Evolutionary conservation across 306 rosid genomes (phyloP).

Genomic region (Canavalia ensiformis): DNA sequence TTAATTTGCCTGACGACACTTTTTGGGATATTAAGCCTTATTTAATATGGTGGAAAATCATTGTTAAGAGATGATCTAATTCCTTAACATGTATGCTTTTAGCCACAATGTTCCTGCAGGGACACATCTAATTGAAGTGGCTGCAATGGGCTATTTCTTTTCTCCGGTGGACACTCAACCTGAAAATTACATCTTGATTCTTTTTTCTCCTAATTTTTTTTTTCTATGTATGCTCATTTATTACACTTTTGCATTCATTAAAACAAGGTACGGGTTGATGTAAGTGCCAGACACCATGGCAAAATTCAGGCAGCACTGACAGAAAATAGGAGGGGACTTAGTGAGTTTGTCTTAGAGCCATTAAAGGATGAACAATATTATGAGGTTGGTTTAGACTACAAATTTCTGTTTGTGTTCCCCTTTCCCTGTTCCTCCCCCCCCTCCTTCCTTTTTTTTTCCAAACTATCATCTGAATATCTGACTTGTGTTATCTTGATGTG

Average conservation of each 20-base stretch:
- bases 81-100: constrained; percentile 68
- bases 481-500: constrained; percentile 46
- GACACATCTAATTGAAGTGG: constrained; percentile 96
- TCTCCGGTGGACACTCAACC: constrained; percentile 75
- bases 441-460: not conserved
- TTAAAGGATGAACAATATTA: constrained; percentile 83
- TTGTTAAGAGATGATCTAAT: constrained; percentile 34
- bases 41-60: constrained; percentile 25
- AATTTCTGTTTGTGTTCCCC: not conserved
- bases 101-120: constrained; percentile 96
- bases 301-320: constrained; percentile 97
- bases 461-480: constrained; percentile 35
- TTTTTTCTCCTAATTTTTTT: constrained; percentile 18
- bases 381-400: constrained; percentile 69
- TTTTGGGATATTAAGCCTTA: constrained; percentile 15
- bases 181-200: constrained; percentile 29
- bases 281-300: constrained; percentile 96
- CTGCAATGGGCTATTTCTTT: constrained; percentile 85
- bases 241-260: constrained; percentile 24
- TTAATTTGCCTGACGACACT: constrained; percentile 39
- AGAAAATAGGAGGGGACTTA: constrained; percentile 84
- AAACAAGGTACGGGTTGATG: constrained; percentile 93
- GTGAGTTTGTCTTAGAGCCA: constrained; percentile 90
- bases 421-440: not conserved
- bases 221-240: constrained; percentile 28